Evolutionary conservation across 805 yeast species (phyloP), one percentile per base, ranked within the genome.

Genomic region (Zygosaccharomyces bisporus): DNA sequence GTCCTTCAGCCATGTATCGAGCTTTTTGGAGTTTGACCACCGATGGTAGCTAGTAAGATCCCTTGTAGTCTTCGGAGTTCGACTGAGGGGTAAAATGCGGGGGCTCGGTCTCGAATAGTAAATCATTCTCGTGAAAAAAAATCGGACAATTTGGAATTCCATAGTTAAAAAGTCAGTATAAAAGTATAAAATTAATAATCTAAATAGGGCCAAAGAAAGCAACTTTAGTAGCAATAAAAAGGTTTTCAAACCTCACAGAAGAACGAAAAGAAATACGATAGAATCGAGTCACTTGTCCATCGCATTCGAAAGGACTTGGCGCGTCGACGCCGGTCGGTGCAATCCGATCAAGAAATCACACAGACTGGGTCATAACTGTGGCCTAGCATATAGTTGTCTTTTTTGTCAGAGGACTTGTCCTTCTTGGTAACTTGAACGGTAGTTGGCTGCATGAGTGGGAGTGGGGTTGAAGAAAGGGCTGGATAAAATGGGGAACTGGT

Each of bases 311-410:
- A 19, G 21, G 14, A 24, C 7, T 13, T 10, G 14, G 25, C 24
- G 14, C 18, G 16, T 19, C 25, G n/a, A 19, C 24, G 8, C 7
- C 29, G 2, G 18, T 25, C 20, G 10, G n/a, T 25, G 4, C 30
- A 25, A 34, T 3, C 21, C 40, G 21, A 19, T 46, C 47, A 57
- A 35, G 55, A 55, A 27, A 57, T 56, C 10, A 56, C 57, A 46
- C 62, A 57, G 27, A 50, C 55, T 31, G 58, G 58, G 34, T 53
- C 56, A 47, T 53, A 52, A 44, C 43, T 50, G 17, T 46, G 30
- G 16, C 60, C 59, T 27, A 57, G 47, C 41, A 52, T 50, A 37
- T 50, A 58, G 48, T 56, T 57, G 38, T 58, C 63, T 38, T 54
- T 57, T 46, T 50, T 54, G 35, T 57, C 60, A 29, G 56, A 45